Base-by-base conservation (phyloP, 2,329 filamentous ascomycete genomes). In the Botryotinia calthae region DNA sequence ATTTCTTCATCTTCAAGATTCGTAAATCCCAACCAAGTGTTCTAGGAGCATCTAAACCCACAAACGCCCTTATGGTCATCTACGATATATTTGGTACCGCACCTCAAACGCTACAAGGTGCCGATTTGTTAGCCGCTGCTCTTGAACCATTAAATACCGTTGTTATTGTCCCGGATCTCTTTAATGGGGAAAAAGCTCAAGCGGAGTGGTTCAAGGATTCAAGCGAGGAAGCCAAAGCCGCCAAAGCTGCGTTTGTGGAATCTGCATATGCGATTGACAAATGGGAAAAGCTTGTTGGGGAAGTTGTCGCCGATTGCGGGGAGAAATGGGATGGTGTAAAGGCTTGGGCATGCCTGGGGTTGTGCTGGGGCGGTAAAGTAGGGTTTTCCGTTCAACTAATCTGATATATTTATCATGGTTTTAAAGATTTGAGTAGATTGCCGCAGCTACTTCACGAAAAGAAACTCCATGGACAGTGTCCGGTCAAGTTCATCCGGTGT, bases 121-220 rank as follows among this genome's bases (percentile, higher is more conserved):
- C 89, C 73, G 91, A 93, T 78, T 91, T 87, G 74, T 82, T 91
- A 22, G 85, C 88, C 58, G 82, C 82, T 68, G 84, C 85, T 73
- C 84, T 87, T 78, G 67, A 70, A 34, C 80, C 83, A 82, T 89
- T 90, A 77, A 25, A 56, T 18, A 64, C 46, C 5, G n/a, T 56
- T 12, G 92, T 97, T 77, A 92, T 95, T 82, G 94, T 97, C 74
- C 95, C 95, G 28, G 94, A 97, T 83, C 95, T 93, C 87, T 97
- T 97, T 85, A 87, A 92, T 73, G 94, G 93, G 80, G 59, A 70
- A 18, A 58, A 65, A 66, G 79, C 18, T 66, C 20, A 88, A 85
- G 61, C 84, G 87, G 63, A 75, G 28, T 86, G 85, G 82, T 88
- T 73, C 40, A 48, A 54, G 87, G 81, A 84, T 83, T 56, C 83